phyloP scores from a whole-genome alignment of 495 filamentous ascomycete genomes.

The Podospora australis region DNA sequence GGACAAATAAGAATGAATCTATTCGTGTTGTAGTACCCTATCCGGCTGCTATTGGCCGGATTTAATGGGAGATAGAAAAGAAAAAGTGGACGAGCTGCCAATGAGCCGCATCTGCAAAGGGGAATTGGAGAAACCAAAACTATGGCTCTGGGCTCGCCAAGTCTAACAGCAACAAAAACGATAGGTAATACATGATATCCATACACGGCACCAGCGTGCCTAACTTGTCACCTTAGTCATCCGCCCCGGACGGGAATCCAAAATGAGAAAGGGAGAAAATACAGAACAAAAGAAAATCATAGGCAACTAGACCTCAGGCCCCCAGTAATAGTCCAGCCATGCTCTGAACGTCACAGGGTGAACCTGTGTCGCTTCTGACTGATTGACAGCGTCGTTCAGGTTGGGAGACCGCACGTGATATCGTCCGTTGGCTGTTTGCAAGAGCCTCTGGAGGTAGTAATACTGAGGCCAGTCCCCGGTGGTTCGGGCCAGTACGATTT shows the following conservation, averaged over 20 bases:
- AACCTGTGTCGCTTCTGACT: constrained; percentile 32
- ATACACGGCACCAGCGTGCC: constrained; percentile 1
- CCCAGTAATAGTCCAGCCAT: constrained; percentile 46
- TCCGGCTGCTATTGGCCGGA: too few species aligned
- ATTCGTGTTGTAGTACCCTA: too few species aligned
- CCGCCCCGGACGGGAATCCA: constrained; percentile 5
- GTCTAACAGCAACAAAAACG: background rate
- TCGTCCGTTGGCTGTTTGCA: constrained; percentile 45
- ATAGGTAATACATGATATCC: background rate
- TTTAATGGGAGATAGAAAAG: too few species aligned
- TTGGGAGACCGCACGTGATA: constrained; percentile 42
- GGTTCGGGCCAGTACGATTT: constrained; percentile 34
- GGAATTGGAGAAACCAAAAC: too few species aligned
- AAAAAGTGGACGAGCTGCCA: too few species aligned
- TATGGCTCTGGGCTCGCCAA: background rate
- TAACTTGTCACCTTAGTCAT: background rate
- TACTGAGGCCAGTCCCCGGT: constrained; percentile 30
- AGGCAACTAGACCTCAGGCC: constrained; percentile 19
- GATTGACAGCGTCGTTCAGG: constrained; percentile 36
- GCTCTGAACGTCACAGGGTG: constrained; percentile 38
- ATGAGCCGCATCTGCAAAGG: too few species aligned
- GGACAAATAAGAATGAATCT: too few species aligned
- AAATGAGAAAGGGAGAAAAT: background rate
- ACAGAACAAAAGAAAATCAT: background rate
- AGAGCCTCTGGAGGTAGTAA: constrained; percentile 38